These are phyloP conservation scores for Cyclostephanos invisitatus DNA, from an alignment of 108 stramenopile species.

Conservation along the genomic window DNA sequence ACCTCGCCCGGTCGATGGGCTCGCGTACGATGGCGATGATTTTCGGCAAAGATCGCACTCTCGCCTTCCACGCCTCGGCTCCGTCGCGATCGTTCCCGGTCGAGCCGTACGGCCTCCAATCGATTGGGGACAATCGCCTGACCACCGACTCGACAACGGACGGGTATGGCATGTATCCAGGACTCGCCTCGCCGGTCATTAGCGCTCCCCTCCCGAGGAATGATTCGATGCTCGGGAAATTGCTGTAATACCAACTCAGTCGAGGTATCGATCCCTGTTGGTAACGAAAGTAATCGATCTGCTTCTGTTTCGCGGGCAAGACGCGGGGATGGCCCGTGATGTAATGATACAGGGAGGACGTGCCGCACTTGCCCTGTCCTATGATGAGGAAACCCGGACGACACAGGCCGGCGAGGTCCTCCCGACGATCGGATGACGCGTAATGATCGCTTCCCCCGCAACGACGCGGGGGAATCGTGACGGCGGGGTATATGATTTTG, in stretches of 20 bases:
- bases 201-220: conserved; percentile 75
- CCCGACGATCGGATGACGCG: not conserved
- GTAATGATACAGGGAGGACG: conserved; percentile 73
- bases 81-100: not conserved
- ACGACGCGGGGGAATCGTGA: not conserved
- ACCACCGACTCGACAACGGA: conserved; percentile 34
- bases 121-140: conserved; percentile 2
- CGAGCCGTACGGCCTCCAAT: conserved; percentile 5
- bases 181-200: conserved; percentile 87
- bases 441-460: conserved; percentile 11
- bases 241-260: conserved; percentile 72
- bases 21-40: conserved; percentile 75
- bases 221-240: conserved; percentile 69
- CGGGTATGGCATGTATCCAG: conserved; percentile 74
- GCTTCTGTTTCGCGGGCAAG: conserved; percentile 75
- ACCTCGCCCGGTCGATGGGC: conserved; percentile 75
- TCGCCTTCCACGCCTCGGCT: conserved; percentile 25
- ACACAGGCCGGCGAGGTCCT: conserved; percentile 53
- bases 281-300: conserved; percentile 83
- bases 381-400: conserved; percentile 86
- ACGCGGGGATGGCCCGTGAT: conserved; percentile 79
- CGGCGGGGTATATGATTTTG: conserved; percentile 7
- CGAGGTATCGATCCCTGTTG: conserved; percentile 7
- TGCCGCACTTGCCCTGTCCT: conserved; percentile 89
- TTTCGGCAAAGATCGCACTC: conserved; percentile 36